These are phyloP conservation scores for Cordyceps javanica DNA, from an alignment of 2,329 filamentous ascomycete genomes.

Conservation along the genomic window DNA sequence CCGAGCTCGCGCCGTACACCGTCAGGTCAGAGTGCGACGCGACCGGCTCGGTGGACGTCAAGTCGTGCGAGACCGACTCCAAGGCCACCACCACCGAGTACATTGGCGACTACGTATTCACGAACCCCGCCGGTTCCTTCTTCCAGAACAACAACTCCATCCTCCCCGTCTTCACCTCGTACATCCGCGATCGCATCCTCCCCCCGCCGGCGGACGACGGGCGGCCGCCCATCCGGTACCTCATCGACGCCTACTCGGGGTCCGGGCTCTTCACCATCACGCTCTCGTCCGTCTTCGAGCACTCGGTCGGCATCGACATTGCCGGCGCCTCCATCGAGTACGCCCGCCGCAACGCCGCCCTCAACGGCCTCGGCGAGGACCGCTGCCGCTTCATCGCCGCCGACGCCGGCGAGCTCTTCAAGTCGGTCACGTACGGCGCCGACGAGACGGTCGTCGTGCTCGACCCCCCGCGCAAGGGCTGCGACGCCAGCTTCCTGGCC, in stretches of 20 bases:
- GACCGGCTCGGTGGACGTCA: constrained; percentile 67
- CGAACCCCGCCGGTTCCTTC: constrained; percentile 88
- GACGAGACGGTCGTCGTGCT: constrained; percentile 89
- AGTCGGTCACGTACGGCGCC: constrained; percentile 62
- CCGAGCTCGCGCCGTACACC: constrained; percentile 24
- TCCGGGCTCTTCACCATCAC: constrained; percentile 96
- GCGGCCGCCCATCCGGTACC: constrained; percentile 60
- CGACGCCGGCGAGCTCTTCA: constrained; percentile 79
- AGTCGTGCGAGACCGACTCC: constrained; percentile 82
- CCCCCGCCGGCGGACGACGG: constrained; percentile 45
- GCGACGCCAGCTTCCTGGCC: constrained; percentile 73
- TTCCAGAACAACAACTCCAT: constrained; percentile 99
- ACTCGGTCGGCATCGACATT: constrained; percentile 87
- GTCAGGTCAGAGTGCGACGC: constrained; percentile 45
- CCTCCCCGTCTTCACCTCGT: constrained; percentile 76
- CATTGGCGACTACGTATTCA: constrained; percentile 76
- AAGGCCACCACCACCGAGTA: constrained; percentile 83
- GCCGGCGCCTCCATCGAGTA: constrained; percentile 69
- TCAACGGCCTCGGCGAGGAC: constrained; percentile 62
- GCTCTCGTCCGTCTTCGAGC: constrained; percentile 76
- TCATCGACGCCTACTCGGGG: constrained; percentile 97
- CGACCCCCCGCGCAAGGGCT: constrained; percentile 94
- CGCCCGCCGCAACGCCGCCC: constrained; percentile 69
- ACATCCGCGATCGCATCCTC: constrained; percentile 75
- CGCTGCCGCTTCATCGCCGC: constrained; percentile 83